These are phyloP conservation scores for Dactylellina drechsleri DNA, from an alignment of 2,329 filamentous ascomycete genomes.

Conservation along the genomic window DNA sequence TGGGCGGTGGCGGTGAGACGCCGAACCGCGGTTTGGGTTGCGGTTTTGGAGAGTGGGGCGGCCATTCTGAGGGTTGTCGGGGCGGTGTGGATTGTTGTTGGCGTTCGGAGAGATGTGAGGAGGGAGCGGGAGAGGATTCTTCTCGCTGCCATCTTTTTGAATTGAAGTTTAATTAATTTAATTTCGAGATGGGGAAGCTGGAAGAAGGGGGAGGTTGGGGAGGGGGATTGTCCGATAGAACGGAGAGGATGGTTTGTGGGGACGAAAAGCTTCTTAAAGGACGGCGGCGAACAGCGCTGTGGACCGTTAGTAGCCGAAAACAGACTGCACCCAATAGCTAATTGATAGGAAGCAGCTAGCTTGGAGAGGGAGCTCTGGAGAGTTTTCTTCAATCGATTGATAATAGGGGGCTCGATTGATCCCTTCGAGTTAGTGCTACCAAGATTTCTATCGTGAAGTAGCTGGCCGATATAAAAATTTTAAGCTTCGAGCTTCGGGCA, in stretches of 20 bases:
- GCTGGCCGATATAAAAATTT: background rate
- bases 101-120: conserved; percentile 51
- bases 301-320: conserved; percentile 51
- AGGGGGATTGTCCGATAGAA: conserved; percentile 1
- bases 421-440: background rate
- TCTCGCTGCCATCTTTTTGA: conserved; percentile 53
- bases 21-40: conserved; percentile 63
- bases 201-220: conserved; percentile 43
- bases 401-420: background rate
- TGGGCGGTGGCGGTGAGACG: conserved; percentile 70
- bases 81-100: conserved; percentile 43
- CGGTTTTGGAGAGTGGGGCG: conserved; percentile 38
- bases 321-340: background rate
- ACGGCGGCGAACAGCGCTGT: conserved; percentile 18
- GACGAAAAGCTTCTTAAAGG: conserved; percentile 40
- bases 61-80: conserved; percentile 44
- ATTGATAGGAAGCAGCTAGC: background rate
- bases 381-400: conserved; percentile 1
- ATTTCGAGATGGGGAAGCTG: conserved; percentile 2
- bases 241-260: conserved; percentile 17
- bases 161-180: background rate
- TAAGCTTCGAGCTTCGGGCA: conserved; percentile 6
- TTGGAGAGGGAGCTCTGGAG: conserved; percentile 28
- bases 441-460: background rate
- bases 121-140: conserved; percentile 55